These are phyloP conservation scores for Macrophomina pseudophaseolina DNA, from an alignment of 2,329 filamentous ascomycete species.

Conservation along the genomic window DNA sequence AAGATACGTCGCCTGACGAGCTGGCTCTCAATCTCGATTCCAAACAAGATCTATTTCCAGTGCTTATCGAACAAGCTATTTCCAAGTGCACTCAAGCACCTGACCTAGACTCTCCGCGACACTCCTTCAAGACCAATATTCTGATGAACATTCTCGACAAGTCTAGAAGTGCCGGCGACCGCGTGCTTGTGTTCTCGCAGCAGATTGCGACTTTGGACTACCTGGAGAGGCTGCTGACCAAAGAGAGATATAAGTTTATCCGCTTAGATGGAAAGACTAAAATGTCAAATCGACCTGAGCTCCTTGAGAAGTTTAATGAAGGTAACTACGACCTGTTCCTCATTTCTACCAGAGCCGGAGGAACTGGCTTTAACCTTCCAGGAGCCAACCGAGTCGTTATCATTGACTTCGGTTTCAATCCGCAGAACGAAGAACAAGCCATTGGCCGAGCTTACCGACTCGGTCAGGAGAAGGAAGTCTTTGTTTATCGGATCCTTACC, in stretches of 20 bases:
- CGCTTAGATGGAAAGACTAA: slow-evolving; percentile 72
- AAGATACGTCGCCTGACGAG: not conserved
- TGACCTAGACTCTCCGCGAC: slow-evolving; percentile 50
- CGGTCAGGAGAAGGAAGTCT: slow-evolving; percentile 79
- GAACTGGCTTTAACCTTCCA: slow-evolving; percentile 81
- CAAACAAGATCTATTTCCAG: not conserved
- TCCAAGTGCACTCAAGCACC: not conserved
- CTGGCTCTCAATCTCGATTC: not conserved
- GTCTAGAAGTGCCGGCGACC: slow-evolving; percentile 67
- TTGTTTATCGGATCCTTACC: slow-evolving; percentile 79
- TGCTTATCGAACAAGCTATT: not conserved
- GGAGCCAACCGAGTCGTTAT: slow-evolving; percentile 86
- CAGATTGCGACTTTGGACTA: slow-evolving; percentile 73
- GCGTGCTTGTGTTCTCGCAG: slow-evolving; percentile 81
- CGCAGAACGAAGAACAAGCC: slow-evolving; percentile 82
- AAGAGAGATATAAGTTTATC: slow-evolving; percentile 51
- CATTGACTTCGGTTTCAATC: slow-evolving; percentile 83
- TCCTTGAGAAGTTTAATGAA: slow-evolving; percentile 72
- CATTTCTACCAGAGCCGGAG: slow-evolving; percentile 83
- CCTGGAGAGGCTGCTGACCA: slow-evolving; percentile 62
- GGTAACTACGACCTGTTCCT: slow-evolving; percentile 66
- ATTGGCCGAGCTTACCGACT: slow-evolving; percentile 85
- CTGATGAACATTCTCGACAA: slow-evolving; percentile 73
- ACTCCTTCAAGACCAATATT: slow-evolving; percentile 72
- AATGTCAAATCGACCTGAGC: slow-evolving; percentile 54